Conservation (phyloP, 805 yeast genomes). For the Lachancea dasiensis region DNA sequence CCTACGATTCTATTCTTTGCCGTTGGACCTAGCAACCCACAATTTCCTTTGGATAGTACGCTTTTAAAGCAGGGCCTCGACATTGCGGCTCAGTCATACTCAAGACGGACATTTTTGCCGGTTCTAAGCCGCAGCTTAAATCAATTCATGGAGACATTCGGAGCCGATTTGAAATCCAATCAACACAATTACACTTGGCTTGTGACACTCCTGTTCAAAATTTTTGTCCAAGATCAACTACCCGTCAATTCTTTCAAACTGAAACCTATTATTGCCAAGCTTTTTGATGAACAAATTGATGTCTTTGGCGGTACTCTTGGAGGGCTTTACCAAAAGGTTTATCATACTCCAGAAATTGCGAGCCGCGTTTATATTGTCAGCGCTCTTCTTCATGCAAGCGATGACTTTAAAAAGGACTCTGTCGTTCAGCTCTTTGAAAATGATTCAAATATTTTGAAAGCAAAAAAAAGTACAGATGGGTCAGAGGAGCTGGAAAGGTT, state of each 20-base stretch:
- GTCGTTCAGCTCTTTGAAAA: conserved; percentile 25
- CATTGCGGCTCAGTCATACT: conserved; percentile 44
- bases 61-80: conserved; percentile 32
- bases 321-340: conserved; percentile 41
- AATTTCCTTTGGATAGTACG: conserved; percentile 6
- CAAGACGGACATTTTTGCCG: conserved; percentile 68
- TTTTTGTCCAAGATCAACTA: conserved; percentile 47
- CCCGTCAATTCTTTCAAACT: conserved; percentile 50
- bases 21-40: conserved; percentile 25
- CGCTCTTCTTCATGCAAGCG: conserved; percentile 35
- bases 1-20: conserved; percentile 38
- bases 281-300: conserved; percentile 43
- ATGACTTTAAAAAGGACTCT: conserved; percentile 19
- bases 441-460: conserved; percentile 41
- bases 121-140: conserved; percentile 43
- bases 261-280: conserved; percentile 49
- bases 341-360: conserved; percentile 55
- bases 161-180: conserved; percentile 35
- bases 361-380: conserved; percentile 47
- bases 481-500: conserved; percentile 63
- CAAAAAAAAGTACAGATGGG: conserved; percentile 56
- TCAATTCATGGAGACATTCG: conserved; percentile 36
- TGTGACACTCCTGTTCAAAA: conserved; percentile 40
- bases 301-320: conserved; percentile 22
- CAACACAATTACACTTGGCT: conserved; percentile 39